Evolutionary conservation across 164 flowering plant species (phyloP).

Genomic region (Vitis rupestris): DNA sequence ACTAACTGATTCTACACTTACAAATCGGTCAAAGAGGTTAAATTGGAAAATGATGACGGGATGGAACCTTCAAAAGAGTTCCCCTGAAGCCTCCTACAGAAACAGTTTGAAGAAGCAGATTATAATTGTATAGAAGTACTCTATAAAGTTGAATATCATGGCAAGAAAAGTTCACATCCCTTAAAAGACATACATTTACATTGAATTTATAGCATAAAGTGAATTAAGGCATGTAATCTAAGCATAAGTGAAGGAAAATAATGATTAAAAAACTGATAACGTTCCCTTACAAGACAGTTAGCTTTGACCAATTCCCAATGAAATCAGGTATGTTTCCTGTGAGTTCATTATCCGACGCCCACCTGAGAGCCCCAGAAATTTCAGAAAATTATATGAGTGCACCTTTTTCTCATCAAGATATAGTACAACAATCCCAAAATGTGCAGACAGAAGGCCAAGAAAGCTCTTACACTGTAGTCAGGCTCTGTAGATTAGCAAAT

Average conservation of each 20-base stretch:
- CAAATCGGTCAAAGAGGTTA: constrained; percentile 59
- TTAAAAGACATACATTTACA: no score
- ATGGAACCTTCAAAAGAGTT: constrained; percentile 75
- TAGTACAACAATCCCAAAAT: no score
- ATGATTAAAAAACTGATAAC: no score
- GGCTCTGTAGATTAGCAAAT: constrained; percentile 36
- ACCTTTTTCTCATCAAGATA: not conserved
- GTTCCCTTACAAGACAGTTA: constrained; percentile 43
- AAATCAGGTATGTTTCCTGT: constrained; percentile 76
- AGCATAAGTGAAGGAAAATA: no score
- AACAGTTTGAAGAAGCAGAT: constrained; percentile 1
- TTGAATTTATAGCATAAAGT: no score
- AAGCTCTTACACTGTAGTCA: constrained; percentile 29
- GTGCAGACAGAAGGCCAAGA: no score
- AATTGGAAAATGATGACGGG: constrained; percentile 59
- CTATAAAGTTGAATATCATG: no score
- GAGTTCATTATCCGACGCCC: constrained; percentile 62
- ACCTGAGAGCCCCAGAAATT: constrained; percentile 35
- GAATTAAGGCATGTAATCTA: no score
- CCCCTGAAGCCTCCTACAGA: constrained; percentile 67
- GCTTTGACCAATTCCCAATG: constrained; percentile 66
- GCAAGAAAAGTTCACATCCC: no score
- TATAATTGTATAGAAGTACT: no score
- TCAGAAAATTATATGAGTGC: not conserved
- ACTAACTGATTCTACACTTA: constrained; percentile 29